Evolutionary conservation across 805 yeast genomes (phyloP), one percentile per base, ranked within the genome.

Genomic region (Debaryomyces hansenii): DNA sequence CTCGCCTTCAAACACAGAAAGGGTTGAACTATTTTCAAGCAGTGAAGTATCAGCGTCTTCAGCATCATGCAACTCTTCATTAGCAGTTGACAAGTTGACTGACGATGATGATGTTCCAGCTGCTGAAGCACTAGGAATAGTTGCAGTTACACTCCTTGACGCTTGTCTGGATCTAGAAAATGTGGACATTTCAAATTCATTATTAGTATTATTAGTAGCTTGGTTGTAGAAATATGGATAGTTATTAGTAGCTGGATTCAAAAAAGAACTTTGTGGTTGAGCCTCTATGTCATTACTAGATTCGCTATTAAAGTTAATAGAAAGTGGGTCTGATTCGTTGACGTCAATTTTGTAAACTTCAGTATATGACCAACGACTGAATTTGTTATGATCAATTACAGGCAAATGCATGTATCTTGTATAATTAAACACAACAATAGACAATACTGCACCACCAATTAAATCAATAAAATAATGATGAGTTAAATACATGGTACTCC

Each of bases 401-500:
- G 98, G 97, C 58, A 91, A 70, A 53, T 77, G 80, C 15, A 75
- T 79, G 58, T 84, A 82, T 61, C 83, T 84, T 44, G 89, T 82
- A 55, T 83, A 78, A 50, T 79, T 75, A 66, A 89, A 91, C 28
- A 87, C 83, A 12, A 79, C 64, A 49, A 84, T 77, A 0, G 96
- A 83, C 46, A 94, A 73, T n/a, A 83, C 78, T 1, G 97, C 92
- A 18, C 99, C 99, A n/a, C 89, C 92, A 59, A 89, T 88, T 44
- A 92, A 79, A 63, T 92, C 98, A 49, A 92, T 82, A 60, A 94
- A 94, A 65, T 92, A 92, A 69, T 92, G 99, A 67, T 92, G 99
- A 0, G 97, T 92, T 59, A 92, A 77, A 66, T 92, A 92, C 99
- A 92, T 92, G 12, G 98, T 94, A 42, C 94, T 80, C 96, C 97